Evolutionary conservation across 371 early-diverging fungal genomes (phyloP), one percentile per base, ranked within the genome.

Genomic region (Syncephalastrum contaminatum): DNA sequence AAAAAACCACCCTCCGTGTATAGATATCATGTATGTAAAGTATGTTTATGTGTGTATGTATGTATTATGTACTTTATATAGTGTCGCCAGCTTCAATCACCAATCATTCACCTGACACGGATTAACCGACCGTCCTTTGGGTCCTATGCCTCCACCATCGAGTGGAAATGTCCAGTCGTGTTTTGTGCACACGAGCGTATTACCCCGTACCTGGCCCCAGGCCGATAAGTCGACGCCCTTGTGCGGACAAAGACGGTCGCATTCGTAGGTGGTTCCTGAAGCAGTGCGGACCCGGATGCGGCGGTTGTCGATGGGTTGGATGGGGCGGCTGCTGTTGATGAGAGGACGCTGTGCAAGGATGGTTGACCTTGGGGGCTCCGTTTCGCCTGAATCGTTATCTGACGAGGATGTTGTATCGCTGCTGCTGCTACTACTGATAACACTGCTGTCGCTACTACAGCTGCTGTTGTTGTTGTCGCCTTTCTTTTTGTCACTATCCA

Each of bases 201-300:
- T 70, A 4, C 88, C 88, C 19, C 83, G 45, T 4, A 86, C 84
- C 40, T 79, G 80, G 7, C 85, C 84, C 82, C 84, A 77, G n/a
- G 83, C 74, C 22, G 73, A 64, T 43, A 88, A 69, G 72, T 88
- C 88, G 16, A 84, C 82, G 15, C 77, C 68, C 54, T 87, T 83
- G 54, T 88, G 88, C 43, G 88, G 88, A 59, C 88, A 88, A 57
- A 69, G 84, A 25, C 87, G 73, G 64, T 86, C 85, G 42, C 81
- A 82, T 63, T 88, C 88, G 52, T 75, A 88, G 1, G 79, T 70
- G n/a, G 68, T 60, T 14, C 85, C 85, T 56, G 73, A 60, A 1
- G 64, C 53, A 12, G 85, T 75, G 22, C 70, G 70, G 18, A 88
- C 81, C 46, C 75, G 72, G 43, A 88, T 78, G 8, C 85, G 76